phyloP scores from a whole-genome alignment of 2,329 filamentous ascomycete genomes.

The Madurella mycetomatis region DNA sequence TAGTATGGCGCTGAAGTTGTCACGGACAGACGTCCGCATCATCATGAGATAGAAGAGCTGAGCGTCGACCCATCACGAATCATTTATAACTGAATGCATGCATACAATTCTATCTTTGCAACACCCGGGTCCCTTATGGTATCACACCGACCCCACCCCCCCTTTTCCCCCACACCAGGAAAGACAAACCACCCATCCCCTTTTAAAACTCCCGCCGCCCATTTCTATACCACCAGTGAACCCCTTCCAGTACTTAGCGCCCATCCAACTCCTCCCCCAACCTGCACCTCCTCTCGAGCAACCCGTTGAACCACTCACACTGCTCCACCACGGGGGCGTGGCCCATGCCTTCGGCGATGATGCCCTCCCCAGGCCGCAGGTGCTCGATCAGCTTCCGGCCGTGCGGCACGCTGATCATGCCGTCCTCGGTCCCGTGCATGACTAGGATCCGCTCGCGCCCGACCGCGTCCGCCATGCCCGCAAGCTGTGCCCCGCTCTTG shows the following conservation, averaged over 20 bases:
- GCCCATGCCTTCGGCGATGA: slow-evolving; percentile 66
- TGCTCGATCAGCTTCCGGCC: slow-evolving; percentile 63
- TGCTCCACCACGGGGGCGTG: slow-evolving; percentile 73
- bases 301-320: slow-evolving; percentile 61
- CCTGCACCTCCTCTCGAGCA: slow-evolving; percentile 55
- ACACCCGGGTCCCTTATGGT: no score
- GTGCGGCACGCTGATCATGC: slow-evolving; percentile 72
- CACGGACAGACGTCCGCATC: no score
- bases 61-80: no score
- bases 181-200: no score
- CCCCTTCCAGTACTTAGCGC: slow-evolving; percentile 5
- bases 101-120: no score
- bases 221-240: not conserved
- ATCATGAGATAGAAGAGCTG: no score
- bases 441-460: slow-evolving; percentile 72
- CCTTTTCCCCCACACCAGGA: no score
- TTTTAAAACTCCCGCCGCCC: no score
- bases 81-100: no score
- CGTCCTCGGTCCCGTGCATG: slow-evolving; percentile 69
- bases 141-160: no score
- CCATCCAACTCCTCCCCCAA: slow-evolving; percentile 45
- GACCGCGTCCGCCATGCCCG: slow-evolving; percentile 60
- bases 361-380: slow-evolving; percentile 56
- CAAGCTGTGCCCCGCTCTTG: slow-evolving; percentile 65
- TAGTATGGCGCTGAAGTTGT: not conserved